phyloP scores from a whole-genome alignment of 306 rosid species.

The Gastrolobium bilobum region DNA sequence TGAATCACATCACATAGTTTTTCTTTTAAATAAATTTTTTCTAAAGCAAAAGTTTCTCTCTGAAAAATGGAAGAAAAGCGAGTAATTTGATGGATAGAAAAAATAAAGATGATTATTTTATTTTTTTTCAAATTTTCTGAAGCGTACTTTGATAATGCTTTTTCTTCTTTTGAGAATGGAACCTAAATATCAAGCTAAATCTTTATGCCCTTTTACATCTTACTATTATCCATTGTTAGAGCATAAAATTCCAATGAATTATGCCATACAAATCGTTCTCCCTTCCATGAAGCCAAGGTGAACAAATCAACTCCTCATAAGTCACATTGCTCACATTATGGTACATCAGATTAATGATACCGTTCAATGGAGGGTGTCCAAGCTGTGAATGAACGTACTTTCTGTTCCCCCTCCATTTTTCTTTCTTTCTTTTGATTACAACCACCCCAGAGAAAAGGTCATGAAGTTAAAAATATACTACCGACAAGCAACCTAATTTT shows the following conservation, averaged over 20 bases:
- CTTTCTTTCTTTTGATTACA: not conserved
- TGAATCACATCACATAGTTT: not conserved
- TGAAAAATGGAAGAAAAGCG: not conserved
- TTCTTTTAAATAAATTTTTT: not conserved
- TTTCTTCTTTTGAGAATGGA: not conserved
- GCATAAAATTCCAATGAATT: not conserved
- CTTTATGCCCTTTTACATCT: not conserved
- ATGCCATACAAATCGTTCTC: not conserved
- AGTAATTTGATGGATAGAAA: not conserved
- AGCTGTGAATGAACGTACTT: conserved; percentile 21
- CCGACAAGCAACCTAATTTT: conserved; percentile 16
- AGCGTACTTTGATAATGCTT: not conserved
- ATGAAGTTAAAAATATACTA: not conserved
- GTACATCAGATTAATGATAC: conserved; percentile 34
- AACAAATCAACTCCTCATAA: conserved; percentile 13
- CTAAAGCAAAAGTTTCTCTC: not conserved
- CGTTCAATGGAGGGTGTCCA: conserved; percentile 18
- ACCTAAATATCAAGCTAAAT: not conserved
- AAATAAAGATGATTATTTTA: not conserved
- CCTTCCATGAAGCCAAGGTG: conserved; percentile 34
- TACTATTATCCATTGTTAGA: not conserved
- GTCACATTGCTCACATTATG: not conserved
- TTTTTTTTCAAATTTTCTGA: not conserved
- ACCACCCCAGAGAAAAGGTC: not conserved
- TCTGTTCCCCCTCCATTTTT: not conserved